Evolutionary conservation across 176 grass and related monocot species (phyloP), one percentile per base, ranked within the genome.

Genomic region (Olyra latifolia): DNA sequence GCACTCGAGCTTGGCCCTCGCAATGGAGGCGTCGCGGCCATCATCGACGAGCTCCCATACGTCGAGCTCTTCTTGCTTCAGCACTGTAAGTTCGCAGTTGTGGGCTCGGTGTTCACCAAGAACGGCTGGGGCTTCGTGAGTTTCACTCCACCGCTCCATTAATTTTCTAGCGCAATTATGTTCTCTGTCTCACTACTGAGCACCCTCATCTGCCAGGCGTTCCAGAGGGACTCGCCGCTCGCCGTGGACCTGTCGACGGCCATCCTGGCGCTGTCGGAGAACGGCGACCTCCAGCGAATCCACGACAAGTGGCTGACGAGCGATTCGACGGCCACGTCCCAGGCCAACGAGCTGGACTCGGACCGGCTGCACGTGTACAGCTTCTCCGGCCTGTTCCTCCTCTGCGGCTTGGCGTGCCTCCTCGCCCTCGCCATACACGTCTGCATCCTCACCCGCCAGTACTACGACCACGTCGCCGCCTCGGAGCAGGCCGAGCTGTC

Each of bases 111-210:
- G 67, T 97, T 97, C 72, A 97, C 88, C 67, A 97, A 85, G 32
- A 87, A 86, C 49, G 91, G 94, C 77, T 97, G 88, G 94, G 94
- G 91, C 5, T 97, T 97, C 74, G 94, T 97, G 75, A 86, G 94
- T 87, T 24, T 7, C 27, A n/a, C 44, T 50, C 43, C 28, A 19
- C 68, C 27, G 20, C 20, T 52, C 10, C 30, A 60, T 60, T 29
- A 22, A 1, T 46, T 68, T 35, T 71, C 11, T 49, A 11, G 46
- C 41, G 28, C 22, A 22, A 55, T 44, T 32, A 5, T 56, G 4
- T 22, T 35, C 32, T 32, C 5, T 45, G 4, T 16, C 45, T 25
- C 50, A 60, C 27, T 32, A 10, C 79, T 66, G 6, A 73, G 12
- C 25, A 5, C 2, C 6, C 41, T 22, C 35, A 0, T 49, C 19